Percentiles rank a stretch among this genome's conserved stretches.
Conservation (phyloP, 2,329 filamentous ascomycete species). For the Ophiostoma sp. region DNA sequence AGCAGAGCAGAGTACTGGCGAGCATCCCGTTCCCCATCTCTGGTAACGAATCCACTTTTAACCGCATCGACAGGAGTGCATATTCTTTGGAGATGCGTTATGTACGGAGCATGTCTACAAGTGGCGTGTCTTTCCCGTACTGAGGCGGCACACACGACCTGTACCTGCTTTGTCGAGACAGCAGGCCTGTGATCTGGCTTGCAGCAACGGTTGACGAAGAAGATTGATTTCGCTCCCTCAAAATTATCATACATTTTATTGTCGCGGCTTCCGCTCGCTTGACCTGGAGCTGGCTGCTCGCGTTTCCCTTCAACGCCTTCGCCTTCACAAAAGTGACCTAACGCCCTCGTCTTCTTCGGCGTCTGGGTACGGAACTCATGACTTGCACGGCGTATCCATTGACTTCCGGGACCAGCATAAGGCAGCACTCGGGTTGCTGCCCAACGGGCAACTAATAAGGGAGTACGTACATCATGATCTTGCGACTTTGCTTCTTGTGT, state of each 20-base stretch:
- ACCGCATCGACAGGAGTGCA: not conserved
- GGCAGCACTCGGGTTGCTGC: not conserved
- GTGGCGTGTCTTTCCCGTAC: not conserved
- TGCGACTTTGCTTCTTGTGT: not conserved
- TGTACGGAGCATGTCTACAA: not conserved
- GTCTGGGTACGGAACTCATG: not conserved
- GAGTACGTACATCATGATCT: not conserved
- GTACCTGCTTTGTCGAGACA: too few relatives aligned
- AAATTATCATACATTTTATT: too few relatives aligned
- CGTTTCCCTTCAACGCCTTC: too few relatives aligned
- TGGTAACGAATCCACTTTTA: not conserved
- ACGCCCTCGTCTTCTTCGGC: not conserved
- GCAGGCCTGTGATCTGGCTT: too few relatives aligned
- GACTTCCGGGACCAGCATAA: not conserved
- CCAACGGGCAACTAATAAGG: not conserved
- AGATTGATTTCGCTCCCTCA: too few relatives aligned
- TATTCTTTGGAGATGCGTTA: not conserved
- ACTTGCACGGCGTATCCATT: not conserved
- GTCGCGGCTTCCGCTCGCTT: too few relatives aligned
- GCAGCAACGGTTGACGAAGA: too few relatives aligned
- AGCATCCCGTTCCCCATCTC: not conserved
- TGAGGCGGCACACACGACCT: not conserved
- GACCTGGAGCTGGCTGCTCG: too few relatives aligned
- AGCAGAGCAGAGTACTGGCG: not conserved
- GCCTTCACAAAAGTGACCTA: not conserved